Percentiles rank a stretch among this genome's conserved stretches.
Conservation (phyloP, 164 flowering plant species). For the Magnolia officinalis region DNA sequence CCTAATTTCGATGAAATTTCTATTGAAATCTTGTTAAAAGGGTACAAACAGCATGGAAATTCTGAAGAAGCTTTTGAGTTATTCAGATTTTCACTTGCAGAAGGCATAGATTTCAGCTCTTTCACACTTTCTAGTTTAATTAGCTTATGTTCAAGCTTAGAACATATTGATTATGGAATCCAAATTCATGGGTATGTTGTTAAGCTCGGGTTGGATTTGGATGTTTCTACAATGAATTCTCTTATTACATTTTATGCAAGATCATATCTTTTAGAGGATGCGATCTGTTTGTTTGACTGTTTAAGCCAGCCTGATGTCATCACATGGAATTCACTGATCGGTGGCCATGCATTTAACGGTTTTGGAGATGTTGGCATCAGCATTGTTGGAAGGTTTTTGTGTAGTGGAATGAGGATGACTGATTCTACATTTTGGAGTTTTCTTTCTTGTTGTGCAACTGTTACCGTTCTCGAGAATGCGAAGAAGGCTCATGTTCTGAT, state of each 20-base stretch:
- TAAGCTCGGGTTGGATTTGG: constrained; percentile 19
- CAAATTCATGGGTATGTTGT: constrained; percentile 23
- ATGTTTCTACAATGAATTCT: constrained; percentile 24
- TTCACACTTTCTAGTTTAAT: constrained; percentile 23
- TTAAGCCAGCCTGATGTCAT: constrained; percentile 18
- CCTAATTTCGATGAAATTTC: constrained; percentile 22
- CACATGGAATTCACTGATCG: constrained; percentile 31
- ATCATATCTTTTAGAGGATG: constrained; percentile 16
- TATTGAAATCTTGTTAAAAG: constrained; percentile 23
- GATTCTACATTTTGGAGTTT: constrained; percentile 30
- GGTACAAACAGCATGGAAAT: constrained; percentile 14
- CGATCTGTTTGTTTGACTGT: constrained; percentile 15
- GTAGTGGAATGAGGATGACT: constrained; percentile 18
- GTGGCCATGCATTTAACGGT: constrained; percentile 24
- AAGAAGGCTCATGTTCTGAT: constrained; percentile 26
- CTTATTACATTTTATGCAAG: constrained; percentile 29
- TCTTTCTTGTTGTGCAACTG: constrained; percentile 23
- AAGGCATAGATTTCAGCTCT: constrained; percentile 8
- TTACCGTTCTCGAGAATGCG: constrained; percentile 21
- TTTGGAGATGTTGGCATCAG: constrained; percentile 21
- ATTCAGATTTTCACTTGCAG: constrained; percentile 12
- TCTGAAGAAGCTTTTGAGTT: constrained; percentile 17
- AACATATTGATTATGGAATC: constrained; percentile 12
- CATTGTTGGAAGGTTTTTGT: constrained; percentile 16
- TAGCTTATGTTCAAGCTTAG: constrained; percentile 12